Conservation (phyloP, 371 early-diverging fungal species). For the Chytridium lagenaria region DNA sequence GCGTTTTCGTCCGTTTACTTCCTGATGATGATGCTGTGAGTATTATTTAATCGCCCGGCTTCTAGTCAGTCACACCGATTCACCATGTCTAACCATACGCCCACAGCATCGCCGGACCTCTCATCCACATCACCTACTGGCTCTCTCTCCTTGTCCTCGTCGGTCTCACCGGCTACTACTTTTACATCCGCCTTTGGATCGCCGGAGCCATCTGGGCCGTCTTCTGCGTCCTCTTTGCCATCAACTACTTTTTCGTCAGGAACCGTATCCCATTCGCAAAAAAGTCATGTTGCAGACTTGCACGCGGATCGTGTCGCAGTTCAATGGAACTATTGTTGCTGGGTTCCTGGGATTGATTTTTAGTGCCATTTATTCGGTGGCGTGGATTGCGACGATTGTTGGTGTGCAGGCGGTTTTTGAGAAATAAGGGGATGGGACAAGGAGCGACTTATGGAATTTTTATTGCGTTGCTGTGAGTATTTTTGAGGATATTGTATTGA, state of each 20-base stretch:
- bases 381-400: constrained; percentile 29
- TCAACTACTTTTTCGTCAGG: constrained; percentile 25
- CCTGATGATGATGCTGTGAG: constrained; percentile 32
- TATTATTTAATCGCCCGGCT: background rate
- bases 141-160: constrained; percentile 23
- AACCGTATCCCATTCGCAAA: constrained; percentile 31
- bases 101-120: constrained; percentile 30
- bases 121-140: constrained; percentile 39
- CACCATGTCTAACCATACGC: no score
- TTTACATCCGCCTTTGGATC: background rate
- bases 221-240: constrained; percentile 22
- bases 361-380: constrained; percentile 9
- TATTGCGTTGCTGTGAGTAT: constrained; percentile 24
- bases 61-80: no score
- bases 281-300: constrained; percentile 32
- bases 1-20: constrained; percentile 24
- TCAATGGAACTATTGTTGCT: constrained; percentile 30
- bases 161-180: constrained; percentile 21
- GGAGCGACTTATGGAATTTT: constrained; percentile 15
- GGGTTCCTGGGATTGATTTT: constrained; percentile 31
- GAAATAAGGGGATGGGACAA: constrained; percentile 3
- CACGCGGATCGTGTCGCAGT: constrained; percentile 21
- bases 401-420: constrained; percentile 16
- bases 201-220: constrained; percentile 24
- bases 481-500: background rate